Percentiles rank a stretch among this genome's conserved stretches.
These are phyloP conservation scores for Carex myosuroides DNA, from an alignment of 176 grass and related monocot genomes.

Conservation along the genomic window DNA sequence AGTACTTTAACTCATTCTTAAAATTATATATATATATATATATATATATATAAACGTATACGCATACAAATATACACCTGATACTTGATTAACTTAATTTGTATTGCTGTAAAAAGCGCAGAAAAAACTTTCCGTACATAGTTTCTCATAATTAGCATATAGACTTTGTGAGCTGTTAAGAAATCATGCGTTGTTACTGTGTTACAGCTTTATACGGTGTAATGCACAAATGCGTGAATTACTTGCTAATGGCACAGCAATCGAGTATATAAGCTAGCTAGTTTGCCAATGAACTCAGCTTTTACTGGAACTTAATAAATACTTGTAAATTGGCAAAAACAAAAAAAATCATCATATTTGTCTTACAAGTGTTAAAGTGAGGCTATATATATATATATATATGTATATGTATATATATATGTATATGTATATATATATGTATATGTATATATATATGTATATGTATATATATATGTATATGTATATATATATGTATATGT, in stretches of 20 bases:
- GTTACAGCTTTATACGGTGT: conserved; percentile 32
- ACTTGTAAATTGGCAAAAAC: neutral
- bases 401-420: no score
- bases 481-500: no score
- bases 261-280: conserved; percentile 11
- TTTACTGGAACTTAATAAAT: neutral
- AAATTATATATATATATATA: neutral
- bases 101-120: conserved; percentile 9
- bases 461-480: no score
- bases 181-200: conserved; percentile 24
- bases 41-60: neutral
- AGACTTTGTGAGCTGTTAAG: conserved; percentile 21
- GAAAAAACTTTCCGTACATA: neutral
- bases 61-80: neutral
- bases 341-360: neutral
- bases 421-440: no score
- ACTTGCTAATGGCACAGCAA: conserved; percentile 21
- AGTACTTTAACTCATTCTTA: no score
- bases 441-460: no score
- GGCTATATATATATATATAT: no score
- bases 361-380: neutral
- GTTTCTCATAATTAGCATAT: conserved; percentile 8
- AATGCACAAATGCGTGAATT: conserved; percentile 23
- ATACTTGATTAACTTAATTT: neutral
- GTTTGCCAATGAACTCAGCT: neutral